These are phyloP conservation scores for Tetrahymena malaccensis DNA, from an alignment of 73 alveolate genomes.

Conservation along the genomic window DNA sequence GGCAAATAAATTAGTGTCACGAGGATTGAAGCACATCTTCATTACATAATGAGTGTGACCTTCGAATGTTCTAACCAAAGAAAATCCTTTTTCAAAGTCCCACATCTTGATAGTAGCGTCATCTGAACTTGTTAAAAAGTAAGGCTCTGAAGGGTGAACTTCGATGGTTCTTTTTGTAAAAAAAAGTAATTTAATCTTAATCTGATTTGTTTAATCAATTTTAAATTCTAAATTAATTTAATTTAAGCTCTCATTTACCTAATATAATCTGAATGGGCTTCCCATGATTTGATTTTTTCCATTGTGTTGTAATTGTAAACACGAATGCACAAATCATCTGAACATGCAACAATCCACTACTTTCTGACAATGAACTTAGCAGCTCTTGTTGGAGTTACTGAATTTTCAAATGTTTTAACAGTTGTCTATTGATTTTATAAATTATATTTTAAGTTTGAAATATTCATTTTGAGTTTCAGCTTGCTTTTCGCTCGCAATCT, in stretches of 20 bases:
- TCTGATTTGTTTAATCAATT: not conserved
- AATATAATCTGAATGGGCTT: conserved; percentile 97
- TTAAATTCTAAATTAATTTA: not conserved
- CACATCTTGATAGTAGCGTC: conserved; percentile 90
- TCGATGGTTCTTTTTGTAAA: conserved; percentile 40
- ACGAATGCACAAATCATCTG: conserved; percentile 77
- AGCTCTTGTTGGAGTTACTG: conserved; percentile 87
- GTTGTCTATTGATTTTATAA: conserved; percentile 10
- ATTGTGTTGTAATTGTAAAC: conserved; percentile 95
- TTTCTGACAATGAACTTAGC: conserved; percentile 92
- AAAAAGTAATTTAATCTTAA: not conserved
- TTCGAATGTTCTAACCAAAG: conserved; percentile 80
- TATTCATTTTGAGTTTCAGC: not conserved
- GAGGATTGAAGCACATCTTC: conserved; percentile 85
- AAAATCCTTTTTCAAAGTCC: conserved; percentile 96
- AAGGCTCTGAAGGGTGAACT: conserved; percentile 92
- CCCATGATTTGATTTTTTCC: conserved; percentile 85
- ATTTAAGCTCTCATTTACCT: conserved; percentile 36
- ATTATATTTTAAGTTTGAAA: not conserved
- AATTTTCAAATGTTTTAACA: conserved; percentile 71
- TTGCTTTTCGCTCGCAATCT: not conserved
- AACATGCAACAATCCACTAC: conserved; percentile 66
- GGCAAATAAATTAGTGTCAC: conserved; percentile 93
- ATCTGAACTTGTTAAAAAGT: conserved; percentile 92
- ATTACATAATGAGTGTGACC: conserved; percentile 97